Conservation (phyloP, 2,329 filamentous ascomycete species). For the Pseudopithomyces maydicus region DNA sequence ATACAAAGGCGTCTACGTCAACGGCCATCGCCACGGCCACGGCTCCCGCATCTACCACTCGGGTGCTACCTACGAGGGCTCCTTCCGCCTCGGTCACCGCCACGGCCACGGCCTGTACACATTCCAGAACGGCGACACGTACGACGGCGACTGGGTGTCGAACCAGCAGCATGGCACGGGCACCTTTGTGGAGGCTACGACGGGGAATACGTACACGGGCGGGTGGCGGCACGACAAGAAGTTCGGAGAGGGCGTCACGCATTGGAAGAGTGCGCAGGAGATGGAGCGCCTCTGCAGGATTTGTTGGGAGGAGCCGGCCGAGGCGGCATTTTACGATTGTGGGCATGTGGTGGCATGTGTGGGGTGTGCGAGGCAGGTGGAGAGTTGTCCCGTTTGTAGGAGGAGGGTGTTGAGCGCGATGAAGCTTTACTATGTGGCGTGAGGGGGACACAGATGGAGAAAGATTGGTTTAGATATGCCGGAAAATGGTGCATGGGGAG, state of each 20-base stretch:
- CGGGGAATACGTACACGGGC: slow-evolving; percentile 65
- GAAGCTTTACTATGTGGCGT: slow-evolving; percentile 58
- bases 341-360: slow-evolving; percentile 67
- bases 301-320: slow-evolving; percentile 65
- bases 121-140: slow-evolving; percentile 69
- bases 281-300: slow-evolving; percentile 65
- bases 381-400: slow-evolving; percentile 65
- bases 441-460: not conserved
- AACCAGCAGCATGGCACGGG: slow-evolving; percentile 67
- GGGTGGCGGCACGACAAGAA: slow-evolving; percentile 66
- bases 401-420: slow-evolving; percentile 61
- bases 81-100: slow-evolving; percentile 58
- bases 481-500: no score
- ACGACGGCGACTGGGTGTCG: slow-evolving; percentile 62
- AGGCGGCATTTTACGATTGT: slow-evolving; percentile 66
- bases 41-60: slow-evolving; percentile 60
- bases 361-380: slow-evolving; percentile 63
- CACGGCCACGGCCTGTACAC: slow-evolving; percentile 63
- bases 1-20: slow-evolving; percentile 58
- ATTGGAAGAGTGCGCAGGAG: slow-evolving; percentile 66
- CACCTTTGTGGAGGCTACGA: slow-evolving; percentile 60
- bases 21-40: slow-evolving; percentile 57
- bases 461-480: no score
- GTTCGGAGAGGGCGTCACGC: slow-evolving; percentile 65
- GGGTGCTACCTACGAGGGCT: slow-evolving; percentile 62